Base-by-base conservation (phyloP, 1,139 yeast species). In the Taphrina communis region DNA sequence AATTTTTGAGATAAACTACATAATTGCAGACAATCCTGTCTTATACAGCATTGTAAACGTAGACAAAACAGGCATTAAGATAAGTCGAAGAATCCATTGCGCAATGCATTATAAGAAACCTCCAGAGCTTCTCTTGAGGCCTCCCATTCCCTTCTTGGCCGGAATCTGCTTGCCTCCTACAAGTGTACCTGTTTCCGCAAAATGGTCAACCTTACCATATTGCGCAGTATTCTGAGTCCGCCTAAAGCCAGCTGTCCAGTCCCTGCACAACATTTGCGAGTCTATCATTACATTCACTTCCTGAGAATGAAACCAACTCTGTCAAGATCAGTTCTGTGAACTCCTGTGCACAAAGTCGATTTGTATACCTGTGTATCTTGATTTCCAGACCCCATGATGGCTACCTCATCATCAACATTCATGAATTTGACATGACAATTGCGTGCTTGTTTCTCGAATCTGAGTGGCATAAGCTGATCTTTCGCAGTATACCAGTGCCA, bases 241-340 rank as follows among this genome's bases (percentile, higher is more conserved):
- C 17, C 38, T 36, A 21, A 60, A 60, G 9, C 57, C 65, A 9
- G 57, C 65, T 17, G 31, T 50, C 65, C 65, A 60, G 25, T 60
- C 65, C 21, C 19, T 19, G 39, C 56, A 50, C 46, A 60, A n/a
- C 19, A 36, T 8, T 31, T 48, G 38, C 19, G 56, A 50, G 21
- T 60, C 65, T 9, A 60, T 60, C 65, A 60, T 60, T 6, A 60
- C 57, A 60, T 60, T 60, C 8, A 60, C 57, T 41, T 60, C 65
- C 36, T 60, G 65, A 6, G 57, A 50, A 39, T 60, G 65, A 39
- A 60, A 60, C 65, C 65, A 60, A 55, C 39, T 38, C 48, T 56
- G 50, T 6, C 19, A 9, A 12, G 46, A 41, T 56, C 50, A 56
- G 60, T 25, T 25, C 19, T 21, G 36, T 25, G 31, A 25, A 25